A percentile compares a stretch with the other conserved stretches of the same genome.
Evolutionary conservation across 331 rosid genomes (phyloP).

Genomic region (Saraca asoca): DNA sequence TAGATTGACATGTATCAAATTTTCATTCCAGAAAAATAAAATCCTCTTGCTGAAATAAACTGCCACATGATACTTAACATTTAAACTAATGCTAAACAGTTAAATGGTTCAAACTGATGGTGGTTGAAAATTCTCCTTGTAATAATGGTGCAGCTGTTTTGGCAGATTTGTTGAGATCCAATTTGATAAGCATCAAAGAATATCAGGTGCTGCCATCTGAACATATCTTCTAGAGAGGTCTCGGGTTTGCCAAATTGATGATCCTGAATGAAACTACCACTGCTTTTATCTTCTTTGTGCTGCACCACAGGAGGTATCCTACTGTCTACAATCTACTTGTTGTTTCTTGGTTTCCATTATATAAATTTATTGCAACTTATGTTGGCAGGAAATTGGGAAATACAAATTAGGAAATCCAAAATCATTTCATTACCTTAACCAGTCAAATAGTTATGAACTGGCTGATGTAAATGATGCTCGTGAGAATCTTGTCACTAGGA

Average conservation of each 20-base stretch:
- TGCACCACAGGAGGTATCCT: conserved; percentile 94
- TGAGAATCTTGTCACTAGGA: conserved; percentile 96
- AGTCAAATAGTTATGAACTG: conserved; percentile 83
- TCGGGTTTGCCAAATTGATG: conserved; percentile 95
- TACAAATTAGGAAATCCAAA: conserved; percentile 90
- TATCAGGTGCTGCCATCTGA: conserved; percentile 97
- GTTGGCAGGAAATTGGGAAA: conserved; percentile 83
- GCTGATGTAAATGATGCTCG: conserved; percentile 79
- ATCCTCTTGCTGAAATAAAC: conserved; percentile 14
- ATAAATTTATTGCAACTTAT: conserved; percentile 34
- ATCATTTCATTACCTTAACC: conserved; percentile 95
- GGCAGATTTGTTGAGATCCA: conserved; percentile 99
- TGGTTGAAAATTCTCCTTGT: conserved; percentile 35
- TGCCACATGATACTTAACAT: conserved; percentile 10
- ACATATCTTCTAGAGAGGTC: conserved; percentile 97
- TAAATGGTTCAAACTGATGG: background rate
- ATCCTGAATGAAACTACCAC: conserved; percentile 98
- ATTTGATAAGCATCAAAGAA: conserved; percentile 94
- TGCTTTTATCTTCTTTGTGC: conserved; percentile 97
- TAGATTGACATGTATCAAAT: conserved; percentile 17
- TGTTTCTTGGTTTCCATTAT: conserved; percentile 23
- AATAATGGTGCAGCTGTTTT: conserved; percentile 72
- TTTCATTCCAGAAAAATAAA: conserved; percentile 16
- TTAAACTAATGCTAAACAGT: conserved; percentile 9
- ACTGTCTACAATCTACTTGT: conserved; percentile 28